Base-by-base conservation (phyloP, 495 filamentous ascomycete genomes). In the Daldinia caldariorum region DNA sequence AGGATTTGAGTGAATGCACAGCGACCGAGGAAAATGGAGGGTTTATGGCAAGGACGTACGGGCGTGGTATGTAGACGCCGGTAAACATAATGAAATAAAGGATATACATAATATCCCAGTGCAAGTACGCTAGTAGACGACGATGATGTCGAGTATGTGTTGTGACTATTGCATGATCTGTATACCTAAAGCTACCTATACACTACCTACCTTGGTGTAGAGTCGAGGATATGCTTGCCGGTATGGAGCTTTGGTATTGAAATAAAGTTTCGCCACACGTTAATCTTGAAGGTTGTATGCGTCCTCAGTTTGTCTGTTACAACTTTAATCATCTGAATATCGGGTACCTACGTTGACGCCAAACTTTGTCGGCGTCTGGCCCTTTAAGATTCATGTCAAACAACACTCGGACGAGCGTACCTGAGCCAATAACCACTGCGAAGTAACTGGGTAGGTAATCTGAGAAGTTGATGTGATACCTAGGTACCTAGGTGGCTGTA, bases 51-150 rank as follows among this genome's bases (percentile, higher is more conserved):
- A 26, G 12, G 26, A 34, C 32, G n/a, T 14, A 38, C 16, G 8
- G 29, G 32, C 53, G 53, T 38, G 31, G 14, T 56, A 56, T 34
- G 32, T 32, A 53, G 26, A 53, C 49, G 49, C 49, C 49, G 26
- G 49, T 26, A 26, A 53, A 53, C 12, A 32, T 56, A 56, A 56
- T 56, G 53, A 31, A 56, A 56, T 34, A 56, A 56, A 56, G 53
- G 53, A 37, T 34, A 56, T 56, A n/a, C 53, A 56, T 14, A 7
- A 22, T 12, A 53, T 53, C 31, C 31, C 22, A 0, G 22, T 9
- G 26, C 14, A 4, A 32, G 14, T 5, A 7, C 31, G 49, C 26
- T 10, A 5, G 10, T 53, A 20, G 43, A 35, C 10, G 43, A 18
- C 4, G 8, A 10, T 47, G 43, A 47, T 47, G 43, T 47, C 10